Evolutionary conservation across 2,329 filamentous ascomycete species (phyloP).

Genomic region (Pyricularia sp.): DNA sequence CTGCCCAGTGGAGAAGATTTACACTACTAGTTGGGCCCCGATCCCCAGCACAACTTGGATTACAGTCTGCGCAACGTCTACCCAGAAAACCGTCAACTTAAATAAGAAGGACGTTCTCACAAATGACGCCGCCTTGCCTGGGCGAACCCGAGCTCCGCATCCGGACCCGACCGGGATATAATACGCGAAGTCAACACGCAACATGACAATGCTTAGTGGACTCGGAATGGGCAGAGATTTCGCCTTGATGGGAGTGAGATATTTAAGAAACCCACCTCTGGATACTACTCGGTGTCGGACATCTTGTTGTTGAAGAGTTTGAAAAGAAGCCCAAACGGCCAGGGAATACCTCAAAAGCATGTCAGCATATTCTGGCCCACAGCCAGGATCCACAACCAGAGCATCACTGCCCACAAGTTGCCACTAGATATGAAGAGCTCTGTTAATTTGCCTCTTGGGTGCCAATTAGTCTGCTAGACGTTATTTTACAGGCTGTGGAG

Average conservation of each 20-base stretch:
- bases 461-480: too few relatives aligned
- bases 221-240: not conserved
- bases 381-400: not conserved
- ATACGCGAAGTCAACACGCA: not conserved
- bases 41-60: conserved; percentile 2
- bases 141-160: not conserved
- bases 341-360: not conserved
- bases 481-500: not conserved
- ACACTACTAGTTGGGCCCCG: not conserved
- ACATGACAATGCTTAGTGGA: not conserved
- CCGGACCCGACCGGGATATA: not conserved
- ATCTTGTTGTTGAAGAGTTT: not conserved
- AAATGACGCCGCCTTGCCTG: not conserved
- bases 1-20: conserved; percentile 1
- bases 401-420: not conserved
- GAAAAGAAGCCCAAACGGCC: not conserved
- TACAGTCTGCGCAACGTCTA: not conserved
- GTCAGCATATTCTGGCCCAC: not conserved
- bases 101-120: not conserved
- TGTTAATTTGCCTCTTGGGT: too few relatives aligned
- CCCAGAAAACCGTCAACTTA: not conserved
- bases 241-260: not conserved
- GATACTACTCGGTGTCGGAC: not conserved
- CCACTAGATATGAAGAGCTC: not conserved
- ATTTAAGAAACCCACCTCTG: not conserved